phyloP scores from a whole-genome alignment of 2,329 filamentous ascomycete species.

The Colletotrichum higginsianum region DNA sequence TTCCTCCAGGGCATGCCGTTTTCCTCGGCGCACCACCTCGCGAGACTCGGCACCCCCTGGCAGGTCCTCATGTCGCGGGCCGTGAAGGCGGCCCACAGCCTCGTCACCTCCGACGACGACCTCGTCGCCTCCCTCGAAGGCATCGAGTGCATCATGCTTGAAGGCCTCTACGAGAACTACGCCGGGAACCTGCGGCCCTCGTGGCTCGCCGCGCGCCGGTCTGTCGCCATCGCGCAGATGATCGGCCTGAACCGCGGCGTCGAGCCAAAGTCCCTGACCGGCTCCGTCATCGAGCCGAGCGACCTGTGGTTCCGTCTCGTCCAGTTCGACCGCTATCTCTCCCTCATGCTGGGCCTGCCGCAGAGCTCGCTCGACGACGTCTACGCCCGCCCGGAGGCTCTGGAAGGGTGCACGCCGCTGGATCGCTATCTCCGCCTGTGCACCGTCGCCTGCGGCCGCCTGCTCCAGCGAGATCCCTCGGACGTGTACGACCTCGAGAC shows the following conservation, averaged over 20 bases:
- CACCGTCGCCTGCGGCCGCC: slow-evolving; percentile 50
- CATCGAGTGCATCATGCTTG: slow-evolving; percentile 65
- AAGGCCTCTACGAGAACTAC: slow-evolving; percentile 63
- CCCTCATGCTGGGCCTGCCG: slow-evolving; percentile 58
- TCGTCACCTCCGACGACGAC: slow-evolving; percentile 63
- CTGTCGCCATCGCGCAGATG: slow-evolving; percentile 61
- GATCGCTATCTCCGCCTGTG: slow-evolving; percentile 48
- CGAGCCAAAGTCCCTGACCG: background rate
- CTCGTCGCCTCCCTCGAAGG: slow-evolving; percentile 62
- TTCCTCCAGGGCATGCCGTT: slow-evolving; percentile 51
- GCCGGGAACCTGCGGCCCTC: slow-evolving; percentile 61
- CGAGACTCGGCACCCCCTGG: slow-evolving; percentile 39
- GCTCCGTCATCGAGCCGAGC: slow-evolving; percentile 27
- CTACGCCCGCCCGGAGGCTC: slow-evolving; percentile 6
- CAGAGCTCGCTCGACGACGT: slow-evolving; percentile 46
- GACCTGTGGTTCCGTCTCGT: slow-evolving; percentile 57
- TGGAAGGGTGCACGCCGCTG: slow-evolving; percentile 49
- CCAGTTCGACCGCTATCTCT: slow-evolving; percentile 55
- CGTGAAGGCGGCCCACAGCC: slow-evolving; percentile 49
- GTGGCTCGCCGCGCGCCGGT: slow-evolving; percentile 62
- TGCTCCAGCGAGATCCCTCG: slow-evolving; percentile 56
- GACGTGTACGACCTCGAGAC: slow-evolving; percentile 43
- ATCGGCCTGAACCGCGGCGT: slow-evolving; percentile 52
- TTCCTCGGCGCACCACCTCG: background rate
- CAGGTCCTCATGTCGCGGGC: slow-evolving; percentile 49